Evolutionary conservation across 2,329 filamentous ascomycete genomes (phyloP).

Genomic region (Colletotrichum tropicale): DNA sequence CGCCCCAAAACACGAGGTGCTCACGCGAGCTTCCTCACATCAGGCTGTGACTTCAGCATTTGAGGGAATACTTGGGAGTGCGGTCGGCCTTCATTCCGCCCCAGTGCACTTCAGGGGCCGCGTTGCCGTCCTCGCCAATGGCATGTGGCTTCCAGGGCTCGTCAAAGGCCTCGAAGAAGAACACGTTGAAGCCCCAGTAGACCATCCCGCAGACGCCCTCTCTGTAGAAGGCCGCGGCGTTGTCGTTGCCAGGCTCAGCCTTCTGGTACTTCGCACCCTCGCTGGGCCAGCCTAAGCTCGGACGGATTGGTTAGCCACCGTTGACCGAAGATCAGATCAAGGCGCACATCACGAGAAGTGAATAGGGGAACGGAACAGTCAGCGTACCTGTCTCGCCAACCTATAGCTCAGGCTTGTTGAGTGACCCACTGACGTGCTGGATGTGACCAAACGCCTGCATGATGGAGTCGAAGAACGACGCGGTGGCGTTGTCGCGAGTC

Average conservation of each 20-base stretch:
- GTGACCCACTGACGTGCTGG: conserved; percentile 56
- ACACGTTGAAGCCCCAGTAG: conserved; percentile 70
- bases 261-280: conserved; percentile 65
- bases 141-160: conserved; percentile 73
- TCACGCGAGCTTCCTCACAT: background rate
- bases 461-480: conserved; percentile 72
- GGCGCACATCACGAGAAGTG: background rate
- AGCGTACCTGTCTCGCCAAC: conserved; percentile 63
- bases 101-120: conserved; percentile 71
- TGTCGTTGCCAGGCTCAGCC: conserved; percentile 63
- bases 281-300: conserved; percentile 58
- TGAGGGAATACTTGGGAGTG: conserved; percentile 54
- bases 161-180: conserved; percentile 77
- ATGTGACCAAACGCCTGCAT: conserved; percentile 67
- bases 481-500: conserved; percentile 55
- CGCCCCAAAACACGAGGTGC: background rate
- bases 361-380: background rate
- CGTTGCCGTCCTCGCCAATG: conserved; percentile 65
- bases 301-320: background rate
- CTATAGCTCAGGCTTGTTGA: conserved; percentile 66
- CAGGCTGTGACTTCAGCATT: conserved; percentile 21
- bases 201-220: conserved; percentile 68
- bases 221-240: conserved; percentile 65
- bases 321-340: background rate
- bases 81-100: conserved; percentile 68